Conservation (phyloP, 441 rosid species). For the Adansonia gregorii region DNA sequence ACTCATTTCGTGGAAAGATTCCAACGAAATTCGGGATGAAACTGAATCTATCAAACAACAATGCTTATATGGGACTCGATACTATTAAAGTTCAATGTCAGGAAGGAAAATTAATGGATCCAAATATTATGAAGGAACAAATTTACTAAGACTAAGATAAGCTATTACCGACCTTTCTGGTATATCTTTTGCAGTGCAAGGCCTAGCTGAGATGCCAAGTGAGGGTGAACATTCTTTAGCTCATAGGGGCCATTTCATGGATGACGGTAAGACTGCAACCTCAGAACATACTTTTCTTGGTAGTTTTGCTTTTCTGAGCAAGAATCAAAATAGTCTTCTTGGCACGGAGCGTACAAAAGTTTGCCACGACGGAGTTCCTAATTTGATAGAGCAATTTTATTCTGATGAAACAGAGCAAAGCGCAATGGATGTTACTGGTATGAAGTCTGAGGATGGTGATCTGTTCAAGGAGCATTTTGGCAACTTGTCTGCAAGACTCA, state of each 20-base stretch:
- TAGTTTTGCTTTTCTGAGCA: conserved; percentile 3
- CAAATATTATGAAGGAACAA: background rate
- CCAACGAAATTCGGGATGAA: conserved; percentile 16
- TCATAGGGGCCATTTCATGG: conserved; percentile 23
- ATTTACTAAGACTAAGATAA: background rate
- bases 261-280: conserved; percentile 24
- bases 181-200: conserved; percentile 32
- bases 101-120: conserved; percentile 16
- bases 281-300: conserved; percentile 23
- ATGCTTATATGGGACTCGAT: background rate
- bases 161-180: conserved; percentile 1
- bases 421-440: conserved; percentile 29
- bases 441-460: conserved; percentile 41
- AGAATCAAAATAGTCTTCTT: conserved; percentile 16
- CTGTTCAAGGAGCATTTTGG: conserved; percentile 59
- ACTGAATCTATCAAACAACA: conserved; percentile 2
- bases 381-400: conserved; percentile 29
- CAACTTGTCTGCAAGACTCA: conserved; percentile 50
- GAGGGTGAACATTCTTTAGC: conserved; percentile 23
- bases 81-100: background rate
- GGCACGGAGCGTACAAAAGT: conserved; percentile 27
- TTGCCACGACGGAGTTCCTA: conserved; percentile 23
- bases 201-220: conserved; percentile 26
- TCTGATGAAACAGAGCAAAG: conserved; percentile 37
- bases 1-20: background rate